Base-by-base conservation (phyloP, 441 rosid species). In the Pelargonium australe region DNA sequence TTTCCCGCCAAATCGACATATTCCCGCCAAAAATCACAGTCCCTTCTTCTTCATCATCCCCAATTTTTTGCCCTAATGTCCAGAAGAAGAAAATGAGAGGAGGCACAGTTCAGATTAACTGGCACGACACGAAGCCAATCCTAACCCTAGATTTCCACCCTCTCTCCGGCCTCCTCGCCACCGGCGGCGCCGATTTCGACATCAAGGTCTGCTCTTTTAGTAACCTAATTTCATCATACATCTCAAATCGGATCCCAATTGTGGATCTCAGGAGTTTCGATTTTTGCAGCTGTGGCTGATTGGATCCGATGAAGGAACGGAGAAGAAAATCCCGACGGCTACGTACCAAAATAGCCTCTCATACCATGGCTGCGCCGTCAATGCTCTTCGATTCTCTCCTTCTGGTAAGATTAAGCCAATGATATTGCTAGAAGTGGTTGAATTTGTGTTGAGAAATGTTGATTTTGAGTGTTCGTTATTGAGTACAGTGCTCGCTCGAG, bases 161-260 rank as follows among this genome's bases (percentile, higher is more conserved):
- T 0, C 49, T 79, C 69, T 87, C 97, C 67, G 91, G 96, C 49
- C 81, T 87, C 69, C 97, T 91, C 55, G 98, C 96, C 82, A 88
- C 97, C 74, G 93, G 93, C 74, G 96, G 97, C 69, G 96, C 98
- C 77, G 97, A 94, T 80, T 86, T 71, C 75, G 97, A 94, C 67
- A 84, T 94, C 83, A 94, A 91, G 92, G 98, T 88, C 37, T 16
- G 6, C 4, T 41, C 8, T 13, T 7, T 34, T 5, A n/a, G 2
- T 6, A 5, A 20, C 0, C 13, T 47, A 0, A 10, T 10, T 45
- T 20, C 6, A 37, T 16, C 8, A 6, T 5, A 49, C 41, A 2
- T 2, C 17, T 60, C 25, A 44, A 7, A 51, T 64, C 70, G 5
- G 57, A 40, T 62, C 41, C 28, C 12, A 12, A 7, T 20, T 62